phyloP scores from a whole-genome alignment of 116 monocot genomes.

The Trichopus zeylanicus region DNA sequence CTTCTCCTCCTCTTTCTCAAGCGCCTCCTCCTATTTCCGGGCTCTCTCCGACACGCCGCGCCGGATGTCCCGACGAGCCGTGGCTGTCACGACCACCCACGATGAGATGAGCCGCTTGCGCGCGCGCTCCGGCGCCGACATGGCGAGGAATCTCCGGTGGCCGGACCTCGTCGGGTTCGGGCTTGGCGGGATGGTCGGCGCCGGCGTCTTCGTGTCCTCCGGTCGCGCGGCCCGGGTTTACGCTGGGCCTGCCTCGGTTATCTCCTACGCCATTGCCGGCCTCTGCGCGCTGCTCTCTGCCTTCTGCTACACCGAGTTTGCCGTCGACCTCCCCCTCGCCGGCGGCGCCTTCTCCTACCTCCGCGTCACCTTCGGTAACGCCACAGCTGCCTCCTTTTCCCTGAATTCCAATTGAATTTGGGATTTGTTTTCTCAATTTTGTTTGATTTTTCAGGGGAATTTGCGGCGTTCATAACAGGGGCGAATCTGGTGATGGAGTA shows the following conservation, averaged over 20 bases:
- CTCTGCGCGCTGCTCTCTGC: conserved; percentile 92
- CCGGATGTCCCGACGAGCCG: conserved; percentile 15
- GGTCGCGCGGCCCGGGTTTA: conserved; percentile 48
- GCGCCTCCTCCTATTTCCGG: conserved; percentile 31
- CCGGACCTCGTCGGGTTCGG: conserved; percentile 71
- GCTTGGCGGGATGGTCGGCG: conserved; percentile 92
- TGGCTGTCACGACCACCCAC: conserved; percentile 48
- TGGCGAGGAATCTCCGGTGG: conserved; percentile 68
- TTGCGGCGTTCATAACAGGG: conserved; percentile 83
- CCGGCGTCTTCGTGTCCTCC: conserved; percentile 82
- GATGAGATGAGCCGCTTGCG: conserved; percentile 89
- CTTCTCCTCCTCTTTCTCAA: conserved; percentile 55
- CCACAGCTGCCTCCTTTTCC: background rate
- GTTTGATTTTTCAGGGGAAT: conserved; percentile 46
- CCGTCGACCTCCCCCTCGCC: conserved; percentile 96
- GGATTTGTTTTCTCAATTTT: no score
- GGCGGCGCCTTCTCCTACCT: conserved; percentile 98
- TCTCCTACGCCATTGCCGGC: conserved; percentile 96
- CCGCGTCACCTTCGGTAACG: conserved; percentile 79
- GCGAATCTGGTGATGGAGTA: conserved; percentile 98
- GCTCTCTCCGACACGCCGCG: conserved; percentile 48
- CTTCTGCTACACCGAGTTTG: conserved; percentile 99
- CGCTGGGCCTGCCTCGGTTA: conserved; percentile 68
- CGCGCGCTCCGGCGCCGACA: conserved; percentile 65
- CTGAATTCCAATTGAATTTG: background rate